Percentiles rank a stretch among this genome's conserved stretches.
These are phyloP conservation scores for Fabrea salina DNA, from an alignment of 169 alveolate genomes.

Conservation along the genomic window DNA sequence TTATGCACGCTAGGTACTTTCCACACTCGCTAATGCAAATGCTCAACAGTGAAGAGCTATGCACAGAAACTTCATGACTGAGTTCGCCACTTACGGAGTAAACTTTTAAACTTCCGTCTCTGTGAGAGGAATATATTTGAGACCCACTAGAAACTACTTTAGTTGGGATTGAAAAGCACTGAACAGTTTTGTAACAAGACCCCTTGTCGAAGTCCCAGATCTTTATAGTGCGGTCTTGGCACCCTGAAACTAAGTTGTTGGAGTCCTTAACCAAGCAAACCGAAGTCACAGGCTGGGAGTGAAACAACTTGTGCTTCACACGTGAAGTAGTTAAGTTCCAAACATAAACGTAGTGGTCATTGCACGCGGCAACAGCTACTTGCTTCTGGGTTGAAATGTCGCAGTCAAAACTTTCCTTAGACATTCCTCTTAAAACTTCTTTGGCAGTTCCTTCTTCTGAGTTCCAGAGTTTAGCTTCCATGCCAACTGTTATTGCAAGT, in stretches of 20 bases:
- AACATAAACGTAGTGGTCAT: constrained; percentile 10
- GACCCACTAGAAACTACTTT: too few relatives aligned
- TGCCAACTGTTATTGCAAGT: not conserved
- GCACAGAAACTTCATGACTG: not conserved
- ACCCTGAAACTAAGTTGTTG: not conserved
- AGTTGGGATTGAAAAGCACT: not conserved
- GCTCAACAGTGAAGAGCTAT: not conserved
- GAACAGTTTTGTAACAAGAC: not conserved
- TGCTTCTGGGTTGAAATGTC: not conserved
- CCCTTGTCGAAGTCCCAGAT: constrained; percentile 29
- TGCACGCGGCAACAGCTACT: constrained; percentile 4
- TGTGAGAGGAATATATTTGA: not conserved
- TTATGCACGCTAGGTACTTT: not conserved
- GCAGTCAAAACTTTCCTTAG: not conserved
- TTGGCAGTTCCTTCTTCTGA: not conserved
- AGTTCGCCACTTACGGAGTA: not conserved
- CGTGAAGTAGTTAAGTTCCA: constrained; percentile 22
- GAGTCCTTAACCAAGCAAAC: not conserved
- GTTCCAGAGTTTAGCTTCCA: constrained; percentile 8
- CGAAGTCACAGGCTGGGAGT: not conserved
- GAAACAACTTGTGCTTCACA: constrained; percentile 1
- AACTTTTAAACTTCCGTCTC: constrained; percentile 22
- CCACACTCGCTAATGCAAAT: not conserved
- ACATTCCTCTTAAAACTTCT: not conserved
- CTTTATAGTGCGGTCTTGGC: constrained; percentile 25